phyloP scores from a whole-genome alignment of 2,329 filamentous ascomycete species.

The Fusarium globosum region DNA sequence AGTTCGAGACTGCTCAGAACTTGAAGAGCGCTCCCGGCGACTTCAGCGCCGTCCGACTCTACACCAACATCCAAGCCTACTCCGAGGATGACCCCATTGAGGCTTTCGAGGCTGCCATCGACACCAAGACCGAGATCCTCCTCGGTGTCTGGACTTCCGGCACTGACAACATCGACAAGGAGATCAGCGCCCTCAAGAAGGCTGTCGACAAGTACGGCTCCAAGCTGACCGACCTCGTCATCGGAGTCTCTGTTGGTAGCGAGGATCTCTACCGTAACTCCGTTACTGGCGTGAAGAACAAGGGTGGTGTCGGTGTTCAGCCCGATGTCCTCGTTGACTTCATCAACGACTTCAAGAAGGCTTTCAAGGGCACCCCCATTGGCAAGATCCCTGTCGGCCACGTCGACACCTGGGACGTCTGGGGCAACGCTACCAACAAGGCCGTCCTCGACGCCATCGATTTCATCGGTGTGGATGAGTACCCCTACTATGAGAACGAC shows the following conservation, averaged over 20 bases:
- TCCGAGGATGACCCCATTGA: constrained; percentile 80
- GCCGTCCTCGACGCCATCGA: constrained; percentile 71
- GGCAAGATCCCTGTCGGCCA: constrained; percentile 68
- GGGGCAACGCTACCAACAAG: constrained; percentile 69
- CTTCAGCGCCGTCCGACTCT: constrained; percentile 71
- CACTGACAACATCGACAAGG: constrained; percentile 64
- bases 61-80: constrained; percentile 75
- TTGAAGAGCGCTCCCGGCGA: constrained; percentile 58
- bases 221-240: constrained; percentile 66
- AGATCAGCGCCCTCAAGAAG: constrained; percentile 69
- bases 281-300: constrained; percentile 70
- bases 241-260: constrained; percentile 73
- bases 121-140: constrained; percentile 69
- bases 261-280: constrained; percentile 75
- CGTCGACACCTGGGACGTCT: constrained; percentile 75
- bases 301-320: constrained; percentile 68
- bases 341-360: constrained; percentile 71
- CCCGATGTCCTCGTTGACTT: constrained; percentile 71
- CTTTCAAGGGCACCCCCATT: constrained; percentile 61
- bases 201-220: constrained; percentile 65
- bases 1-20: constrained; percentile 56
- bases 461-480: constrained; percentile 73
- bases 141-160: constrained; percentile 73
- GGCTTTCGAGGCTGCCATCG: constrained; percentile 79
- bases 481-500: constrained; percentile 72